phyloP scores from a whole-genome alignment of 2,329 filamentous ascomycete genomes.

The Ascochyta clinopodiicola region DNA sequence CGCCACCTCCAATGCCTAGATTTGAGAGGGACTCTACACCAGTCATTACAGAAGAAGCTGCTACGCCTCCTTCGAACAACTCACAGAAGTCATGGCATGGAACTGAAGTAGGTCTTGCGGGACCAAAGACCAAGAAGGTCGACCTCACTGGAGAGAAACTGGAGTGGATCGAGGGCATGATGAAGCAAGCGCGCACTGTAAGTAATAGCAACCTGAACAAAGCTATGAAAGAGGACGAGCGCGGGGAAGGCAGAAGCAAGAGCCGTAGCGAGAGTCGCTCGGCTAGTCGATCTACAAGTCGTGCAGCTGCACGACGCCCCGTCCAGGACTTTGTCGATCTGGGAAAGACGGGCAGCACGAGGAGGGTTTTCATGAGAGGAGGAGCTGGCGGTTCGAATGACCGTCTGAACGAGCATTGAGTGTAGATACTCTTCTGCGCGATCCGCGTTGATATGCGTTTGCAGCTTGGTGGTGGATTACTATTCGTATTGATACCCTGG shows the following conservation, averaged over 20 bases:
- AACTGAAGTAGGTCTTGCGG: conserved; percentile 69
- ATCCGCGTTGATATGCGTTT: neutral
- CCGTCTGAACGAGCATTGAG: conserved; percentile 13
- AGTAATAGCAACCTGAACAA: conserved; percentile 65
- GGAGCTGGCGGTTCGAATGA: conserved; percentile 4
- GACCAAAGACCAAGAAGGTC: conserved; percentile 69
- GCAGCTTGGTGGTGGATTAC: conserved; percentile 5
- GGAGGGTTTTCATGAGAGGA: conserved; percentile 69
- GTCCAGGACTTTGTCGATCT: conserved; percentile 67
- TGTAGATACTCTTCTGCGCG: neutral
- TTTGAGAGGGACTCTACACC: conserved; percentile 32
- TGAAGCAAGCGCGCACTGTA: conserved; percentile 76
- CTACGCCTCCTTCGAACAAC: conserved; percentile 35
- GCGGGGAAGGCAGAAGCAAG: conserved; percentile 29
- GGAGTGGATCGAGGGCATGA: conserved; percentile 83
- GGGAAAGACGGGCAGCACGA: conserved; percentile 74
- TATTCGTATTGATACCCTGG: conserved; percentile 19
- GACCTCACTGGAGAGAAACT: conserved; percentile 73
- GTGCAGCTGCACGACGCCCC: conserved; percentile 25
- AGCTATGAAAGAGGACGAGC: conserved; percentile 24
- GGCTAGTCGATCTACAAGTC: conserved; percentile 31
- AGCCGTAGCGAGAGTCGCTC: conserved; percentile 38
- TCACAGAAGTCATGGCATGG: conserved; percentile 47
- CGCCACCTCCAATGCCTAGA: conserved; percentile 33
- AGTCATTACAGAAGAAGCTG: conserved; percentile 33